Conservation (phyloP, 306 rosid genomes). For the Acacia crassicarpa region DNA sequence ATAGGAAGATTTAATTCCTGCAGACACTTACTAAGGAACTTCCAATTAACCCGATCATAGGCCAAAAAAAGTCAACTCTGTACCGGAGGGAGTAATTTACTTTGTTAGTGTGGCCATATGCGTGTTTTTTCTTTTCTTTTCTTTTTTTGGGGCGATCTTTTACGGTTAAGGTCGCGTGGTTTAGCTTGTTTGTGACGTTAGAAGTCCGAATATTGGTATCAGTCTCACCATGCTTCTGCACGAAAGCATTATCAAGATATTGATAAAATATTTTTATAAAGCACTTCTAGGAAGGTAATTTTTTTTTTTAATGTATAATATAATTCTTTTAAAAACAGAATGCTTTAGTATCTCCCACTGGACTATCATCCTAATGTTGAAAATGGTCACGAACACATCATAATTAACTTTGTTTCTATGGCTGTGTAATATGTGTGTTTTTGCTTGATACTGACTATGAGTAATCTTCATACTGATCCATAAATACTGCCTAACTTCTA, state of each 20-base stretch:
- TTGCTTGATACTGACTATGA: background rate
- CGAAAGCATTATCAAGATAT: background rate
- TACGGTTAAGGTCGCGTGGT: background rate
- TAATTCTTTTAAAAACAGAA: background rate
- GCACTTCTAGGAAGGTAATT: background rate
- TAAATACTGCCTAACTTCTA: conserved; percentile 19
- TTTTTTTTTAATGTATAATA: background rate
- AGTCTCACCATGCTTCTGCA: background rate
- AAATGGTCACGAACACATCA: background rate
- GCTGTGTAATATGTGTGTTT: background rate
- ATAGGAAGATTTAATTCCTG: no score
- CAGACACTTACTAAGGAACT: no score
- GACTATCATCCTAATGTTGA: background rate
- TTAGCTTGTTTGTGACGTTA: background rate
- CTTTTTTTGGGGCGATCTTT: background rate
- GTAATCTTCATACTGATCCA: conserved; percentile 6
- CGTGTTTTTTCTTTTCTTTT: background rate
- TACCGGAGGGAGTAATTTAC: background rate
- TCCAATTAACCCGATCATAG: no score
- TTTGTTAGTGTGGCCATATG: background rate
- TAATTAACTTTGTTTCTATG: conserved; percentile 14
- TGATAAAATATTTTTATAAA: background rate
- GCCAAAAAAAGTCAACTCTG: no score
- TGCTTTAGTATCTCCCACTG: background rate
- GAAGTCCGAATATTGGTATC: background rate